Evolutionary conservation across 1,284 basidiomycete genomes (phyloP), one percentile per base, ranked within the genome.

Genomic region (Cyathus pygmaeus): DNA sequence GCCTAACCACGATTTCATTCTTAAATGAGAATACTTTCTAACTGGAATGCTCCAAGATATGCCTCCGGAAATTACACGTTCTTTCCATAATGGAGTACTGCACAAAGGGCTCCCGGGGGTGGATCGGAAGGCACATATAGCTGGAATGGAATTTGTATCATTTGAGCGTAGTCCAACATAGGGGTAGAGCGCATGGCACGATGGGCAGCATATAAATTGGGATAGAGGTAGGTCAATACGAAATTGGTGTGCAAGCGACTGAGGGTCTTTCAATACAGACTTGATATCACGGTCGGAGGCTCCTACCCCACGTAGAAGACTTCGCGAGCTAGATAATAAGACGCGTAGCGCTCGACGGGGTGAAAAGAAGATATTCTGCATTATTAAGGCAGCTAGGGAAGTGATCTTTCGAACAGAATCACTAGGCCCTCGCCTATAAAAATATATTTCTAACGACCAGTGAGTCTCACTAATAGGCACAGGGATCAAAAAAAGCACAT

Each of bases 1-100:
- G 1, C 66, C 72, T 3, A 74, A 15, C 71, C 71, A 74, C 15
- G 61, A n/a, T 36, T 64, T 64, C 7, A 74, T 24, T 6, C 60
- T 56, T 33, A 70, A 68, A 46, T 64, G 63, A 2, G 67, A 33
- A 29, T 67, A 68, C 30, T 59, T 60, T 23, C 54, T 41, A 24
- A 46, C 46, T 27, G 65, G 64, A 19, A 49, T 33, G 15, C 4
- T 49, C 26, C 53, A 15, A 4, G 41, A 36, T 7, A 47, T 6
- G 19, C n/a, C n/a, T 47, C n/a, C 44, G 7, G 44, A 47, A 7
- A n/a, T n/a, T 10, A 7, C n/a, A 7, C n/a, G 7, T 47, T 33
- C 58, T 41, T 55, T 61, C 66, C 67, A 70, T 4, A 70, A 46
- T n/a, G 56, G 49, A 15, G 53, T 56, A 19, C 55, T 56, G 39